Conservation (phyloP, 306 rosid species). For the Alnus glutinosa region DNA sequence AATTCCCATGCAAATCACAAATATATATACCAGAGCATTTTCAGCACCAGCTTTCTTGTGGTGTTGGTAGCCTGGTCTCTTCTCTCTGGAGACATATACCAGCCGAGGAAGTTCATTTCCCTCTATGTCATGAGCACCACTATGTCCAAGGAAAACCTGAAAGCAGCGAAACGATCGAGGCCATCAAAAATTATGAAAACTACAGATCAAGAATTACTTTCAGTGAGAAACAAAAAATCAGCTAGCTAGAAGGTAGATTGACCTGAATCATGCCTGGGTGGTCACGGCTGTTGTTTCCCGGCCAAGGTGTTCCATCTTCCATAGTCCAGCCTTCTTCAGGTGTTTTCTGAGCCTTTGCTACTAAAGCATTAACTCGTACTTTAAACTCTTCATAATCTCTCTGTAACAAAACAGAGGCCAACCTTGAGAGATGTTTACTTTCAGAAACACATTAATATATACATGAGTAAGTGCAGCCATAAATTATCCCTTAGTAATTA, state of each 20-base stretch:
- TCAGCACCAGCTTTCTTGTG: constrained; percentile 99
- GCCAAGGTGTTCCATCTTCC: constrained; percentile 99
- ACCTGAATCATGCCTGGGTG: constrained; percentile 99
- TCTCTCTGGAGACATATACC: constrained; percentile 98
- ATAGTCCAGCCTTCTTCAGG: constrained; percentile 99
- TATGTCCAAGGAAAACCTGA: constrained; percentile 95
- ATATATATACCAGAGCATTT: constrained; percentile 76
- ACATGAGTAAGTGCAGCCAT: neutral
- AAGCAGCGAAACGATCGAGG: constrained; percentile 1
- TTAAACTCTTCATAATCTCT: constrained; percentile 96
- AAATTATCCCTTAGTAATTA: neutral
- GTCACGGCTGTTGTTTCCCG: constrained; percentile 94
- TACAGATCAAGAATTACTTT: no score
- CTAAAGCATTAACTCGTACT: constrained; percentile 85
- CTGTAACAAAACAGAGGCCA: constrained; percentile 36
- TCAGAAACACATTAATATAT: constrained; percentile 1
- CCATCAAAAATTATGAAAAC: neutral
- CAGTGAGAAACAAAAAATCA: no score
- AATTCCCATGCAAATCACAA: constrained; percentile 11
- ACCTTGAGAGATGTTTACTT: constrained; percentile 21
- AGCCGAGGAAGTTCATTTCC: constrained; percentile 90
- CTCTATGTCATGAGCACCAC: constrained; percentile 83
- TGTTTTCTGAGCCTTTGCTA: constrained; percentile 97
- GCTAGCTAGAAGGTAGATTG: neutral
- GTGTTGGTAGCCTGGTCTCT: constrained; percentile 96